Conservation (phyloP, 192 early-diverging fungal species). For the Haplosporangium gracile region DNA sequence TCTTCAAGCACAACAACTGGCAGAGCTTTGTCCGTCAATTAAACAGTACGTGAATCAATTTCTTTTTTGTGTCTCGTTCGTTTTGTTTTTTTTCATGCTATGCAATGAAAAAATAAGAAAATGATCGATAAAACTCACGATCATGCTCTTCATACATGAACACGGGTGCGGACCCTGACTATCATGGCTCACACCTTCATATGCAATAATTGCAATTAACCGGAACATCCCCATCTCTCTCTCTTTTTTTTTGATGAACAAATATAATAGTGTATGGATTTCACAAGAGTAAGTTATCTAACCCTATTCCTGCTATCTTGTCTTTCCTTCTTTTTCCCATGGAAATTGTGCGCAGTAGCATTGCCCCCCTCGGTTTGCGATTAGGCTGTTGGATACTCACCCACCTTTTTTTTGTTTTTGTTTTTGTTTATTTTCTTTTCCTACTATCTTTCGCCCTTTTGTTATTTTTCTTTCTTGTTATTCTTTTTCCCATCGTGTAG, state of each 20-base stretch:
- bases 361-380: background rate
- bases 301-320: background rate
- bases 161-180: background rate
- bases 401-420: background rate
- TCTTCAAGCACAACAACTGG: constrained; percentile 95
- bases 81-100: background rate
- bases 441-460: constrained; percentile 5
- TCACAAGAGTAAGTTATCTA: constrained; percentile 71
- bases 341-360: background rate
- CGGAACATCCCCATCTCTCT: background rate
- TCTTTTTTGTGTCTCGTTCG: background rate
- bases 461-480: background rate
- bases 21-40: constrained; percentile 91
- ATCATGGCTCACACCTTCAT: background rate
- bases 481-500: background rate
- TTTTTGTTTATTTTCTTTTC: background rate
- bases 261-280: constrained; percentile 76
- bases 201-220: background rate
- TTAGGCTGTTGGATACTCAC: background rate
- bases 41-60: constrained; percentile 70
- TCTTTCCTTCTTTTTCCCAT: background rate
- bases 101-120: background rate
- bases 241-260: background rate
- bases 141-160: background rate
- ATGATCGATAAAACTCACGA: background rate